These are phyloP conservation scores for Cercospora brassicicola DNA, from an alignment of 2,329 filamentous ascomycete genomes.

Conservation along the genomic window DNA sequence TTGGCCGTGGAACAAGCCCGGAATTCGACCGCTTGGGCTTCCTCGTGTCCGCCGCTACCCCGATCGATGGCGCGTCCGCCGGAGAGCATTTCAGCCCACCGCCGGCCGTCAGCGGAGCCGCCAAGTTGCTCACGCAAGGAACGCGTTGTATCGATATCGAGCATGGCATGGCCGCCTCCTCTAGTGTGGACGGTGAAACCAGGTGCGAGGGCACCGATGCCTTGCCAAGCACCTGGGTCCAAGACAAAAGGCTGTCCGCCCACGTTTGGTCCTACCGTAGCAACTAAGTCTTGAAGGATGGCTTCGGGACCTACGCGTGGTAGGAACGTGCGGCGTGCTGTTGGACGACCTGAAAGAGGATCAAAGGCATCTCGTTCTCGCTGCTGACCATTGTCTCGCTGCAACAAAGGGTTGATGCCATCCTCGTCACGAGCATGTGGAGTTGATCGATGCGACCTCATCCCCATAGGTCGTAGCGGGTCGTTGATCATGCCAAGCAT, in stretches of 20 bases:
- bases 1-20: conserved; percentile 67
- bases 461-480: conserved; percentile 24
- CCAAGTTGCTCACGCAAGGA: conserved; percentile 29
- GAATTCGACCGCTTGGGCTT: conserved; percentile 75
- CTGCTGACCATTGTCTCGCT: conserved; percentile 41
- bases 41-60: conserved; percentile 52
- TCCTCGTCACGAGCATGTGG: conserved; percentile 63
- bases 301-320: conserved; percentile 26
- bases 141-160: conserved; percentile 34
- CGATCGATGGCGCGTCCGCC: conserved; percentile 52
- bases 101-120: conserved; percentile 1
- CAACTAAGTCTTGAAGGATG: conserved; percentile 32
- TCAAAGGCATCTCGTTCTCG: conserved; percentile 14
- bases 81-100: conserved; percentile 37
- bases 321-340: conserved; percentile 26
- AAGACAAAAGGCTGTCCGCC: conserved; percentile 25
- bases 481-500: conserved; percentile 34
- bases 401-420: conserved; percentile 81
- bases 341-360: conserved; percentile 9
- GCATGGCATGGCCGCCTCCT: conserved; percentile 23
- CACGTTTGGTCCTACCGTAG: conserved; percentile 24
- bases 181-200: conserved; percentile 30
- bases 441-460: conserved; percentile 38
- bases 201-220: conserved; percentile 22
- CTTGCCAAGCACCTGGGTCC: conserved; percentile 27